Conservation (phyloP, 371 early-diverging fungal genomes). For the Circinella umbellata region DNA sequence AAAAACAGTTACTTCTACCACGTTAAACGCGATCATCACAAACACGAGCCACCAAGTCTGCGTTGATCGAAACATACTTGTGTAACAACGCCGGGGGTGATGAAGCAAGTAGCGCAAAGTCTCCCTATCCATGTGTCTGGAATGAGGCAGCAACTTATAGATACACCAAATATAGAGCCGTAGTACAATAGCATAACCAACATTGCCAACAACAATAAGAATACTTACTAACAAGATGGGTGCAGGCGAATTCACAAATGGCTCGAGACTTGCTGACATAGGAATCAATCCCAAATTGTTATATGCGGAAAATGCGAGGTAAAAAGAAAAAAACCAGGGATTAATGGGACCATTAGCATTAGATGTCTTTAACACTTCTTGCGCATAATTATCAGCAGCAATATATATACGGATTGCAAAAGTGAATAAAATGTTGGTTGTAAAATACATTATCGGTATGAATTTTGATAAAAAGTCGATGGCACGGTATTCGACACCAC, state of each 20-base stretch:
- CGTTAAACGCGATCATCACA: conserved; percentile 26
- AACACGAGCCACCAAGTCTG: conserved; percentile 30
- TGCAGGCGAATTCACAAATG: conserved; percentile 23
- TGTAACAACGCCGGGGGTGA: conserved; percentile 30
- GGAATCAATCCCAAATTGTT: conserved; percentile 24
- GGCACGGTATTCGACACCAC: conserved; percentile 47
- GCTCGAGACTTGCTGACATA: conserved; percentile 21
- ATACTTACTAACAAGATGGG: conserved; percentile 15
- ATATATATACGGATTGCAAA: conserved; percentile 46
- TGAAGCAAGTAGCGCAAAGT: conserved; percentile 22
- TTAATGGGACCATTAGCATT: conserved; percentile 17
- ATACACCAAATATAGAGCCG: conserved; percentile 24
- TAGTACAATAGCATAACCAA: conserved; percentile 21
- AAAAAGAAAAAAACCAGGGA: conserved; percentile 28
- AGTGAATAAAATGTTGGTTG: conserved; percentile 28
- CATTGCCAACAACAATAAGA: conserved; percentile 22
- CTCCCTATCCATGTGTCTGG: conserved; percentile 15
- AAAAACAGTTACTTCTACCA: conserved; percentile 35
- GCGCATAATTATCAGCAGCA: conserved; percentile 34
- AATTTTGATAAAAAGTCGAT: conserved; percentile 36
- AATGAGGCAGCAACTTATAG: conserved; percentile 35
- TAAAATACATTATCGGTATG: conserved; percentile 39
- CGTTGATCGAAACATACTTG: conserved; percentile 18
- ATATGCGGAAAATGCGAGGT: conserved; percentile 16
- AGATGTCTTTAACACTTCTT: conserved; percentile 21